A percentile compares a stretch with the other conserved stretches of the same genome.
phyloP scores from a whole-genome alignment of 2,329 filamentous ascomycete genomes.

The Aaosphaeria pasadenensis region DNA sequence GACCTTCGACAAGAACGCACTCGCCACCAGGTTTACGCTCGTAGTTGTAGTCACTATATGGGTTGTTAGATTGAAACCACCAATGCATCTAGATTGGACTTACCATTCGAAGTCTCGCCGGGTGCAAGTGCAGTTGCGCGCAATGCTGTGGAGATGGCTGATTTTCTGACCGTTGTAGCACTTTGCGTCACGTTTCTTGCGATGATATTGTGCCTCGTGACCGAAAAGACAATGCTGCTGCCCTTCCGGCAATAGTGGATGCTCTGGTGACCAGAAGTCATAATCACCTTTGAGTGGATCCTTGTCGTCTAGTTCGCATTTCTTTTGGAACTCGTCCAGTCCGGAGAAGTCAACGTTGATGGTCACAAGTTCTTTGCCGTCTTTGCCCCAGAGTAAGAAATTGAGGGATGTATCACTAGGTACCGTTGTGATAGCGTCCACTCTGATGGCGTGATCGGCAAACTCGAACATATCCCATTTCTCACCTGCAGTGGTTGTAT shows the following conservation, averaged over 20 bases:
- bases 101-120: constrained; percentile 91
- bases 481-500: constrained; percentile 76
- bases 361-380: constrained; percentile 59
- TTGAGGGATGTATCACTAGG: constrained; percentile 86
- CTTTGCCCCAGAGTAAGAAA: constrained; percentile 82
- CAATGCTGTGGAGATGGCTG: constrained; percentile 61
- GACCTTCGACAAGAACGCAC: constrained; percentile 73
- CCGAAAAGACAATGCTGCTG: constrained; percentile 87
- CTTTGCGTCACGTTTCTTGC: constrained; percentile 74
- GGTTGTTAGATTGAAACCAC: not conserved
- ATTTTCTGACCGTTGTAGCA: constrained; percentile 82
- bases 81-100: constrained; percentile 29
- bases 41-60: constrained; percentile 82
- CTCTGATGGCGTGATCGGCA: constrained; percentile 62
- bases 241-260: constrained; percentile 71
- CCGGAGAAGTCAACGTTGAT: constrained; percentile 88
- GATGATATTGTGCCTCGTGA: constrained; percentile 82
- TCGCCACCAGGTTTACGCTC: constrained; percentile 73
- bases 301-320: constrained; percentile 67
- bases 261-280: constrained; percentile 80
- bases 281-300: constrained; percentile 68
- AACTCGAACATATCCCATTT: constrained; percentile 79
- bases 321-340: constrained; percentile 59
- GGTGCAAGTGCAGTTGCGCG: constrained; percentile 76
- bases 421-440: constrained; percentile 81